Evolutionary conservation across 1,284 basidiomycete species (phyloP), one percentile per base, ranked within the genome.

Genomic region (Puccinia coronata): DNA sequence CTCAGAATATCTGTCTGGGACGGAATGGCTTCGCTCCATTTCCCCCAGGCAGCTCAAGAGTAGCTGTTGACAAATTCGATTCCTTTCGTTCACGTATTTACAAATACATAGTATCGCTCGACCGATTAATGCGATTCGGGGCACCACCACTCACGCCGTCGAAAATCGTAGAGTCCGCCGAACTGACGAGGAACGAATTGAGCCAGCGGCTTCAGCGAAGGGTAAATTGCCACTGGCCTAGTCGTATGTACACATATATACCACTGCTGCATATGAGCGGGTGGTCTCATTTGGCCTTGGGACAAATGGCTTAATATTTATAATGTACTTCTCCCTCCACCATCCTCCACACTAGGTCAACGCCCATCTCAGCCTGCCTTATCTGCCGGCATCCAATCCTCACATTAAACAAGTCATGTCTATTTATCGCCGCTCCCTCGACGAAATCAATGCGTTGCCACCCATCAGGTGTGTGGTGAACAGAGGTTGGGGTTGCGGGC

Each of bases 281-380:
- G n/a, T n/a, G n/a, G n/a, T n/a, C n/a, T n/a, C n/a, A n/a, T n/a
- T n/a, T n/a, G n/a, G n/a, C n/a, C n/a, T n/a, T n/a, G 43, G 20
- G 43, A 14, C 12, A 18, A 47, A 14, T 47, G 43, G 8, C 20
- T 18, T 47, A 47, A 47, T 9, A 14, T 47, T 1, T 43, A 43
- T 43, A 14, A 18, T 47, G 6, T 47, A 6, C 43, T 43, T 43
- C n/a, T n/a, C n/a, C 16, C 43, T 47, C 20, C 20, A 18, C 8
- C 20, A 47, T 14, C 20, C 12, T 18, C 20, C 43, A 47, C 43
- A 14, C 93, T 98, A 80, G 78, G 70, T 80, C 25, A 73, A 72
- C 25, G 78, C 69, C 28, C 78, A 80, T 51, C 53, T 73, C 25
- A 72, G 69, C 39, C 49, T 80, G 23, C 69, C 78, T 0, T 80